Base-by-base conservation (phyloP, 495 filamentous ascomycete genomes). In the Tuber umbilicatum region DNA sequence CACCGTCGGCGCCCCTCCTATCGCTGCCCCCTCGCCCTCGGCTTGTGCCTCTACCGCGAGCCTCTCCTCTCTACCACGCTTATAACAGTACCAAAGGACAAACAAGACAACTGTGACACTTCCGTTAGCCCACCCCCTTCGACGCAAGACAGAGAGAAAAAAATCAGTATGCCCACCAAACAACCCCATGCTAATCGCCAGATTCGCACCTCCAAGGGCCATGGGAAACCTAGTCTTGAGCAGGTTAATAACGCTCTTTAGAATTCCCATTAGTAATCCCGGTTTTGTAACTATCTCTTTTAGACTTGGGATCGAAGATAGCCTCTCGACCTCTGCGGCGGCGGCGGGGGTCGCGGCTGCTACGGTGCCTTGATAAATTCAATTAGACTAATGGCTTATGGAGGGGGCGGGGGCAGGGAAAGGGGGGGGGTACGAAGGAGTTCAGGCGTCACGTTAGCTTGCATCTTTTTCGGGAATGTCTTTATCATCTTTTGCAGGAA, bases 21-120 rank as follows among this genome's bases (percentile, higher is more conserved):
- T 31, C 45, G 39, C 41, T 19, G 19, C 71, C 12, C 10, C 27
- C 43, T 73, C 74, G 39, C 55, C 73, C 39, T 0, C 23, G 2
- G 38, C 17, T 40, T 31, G 23, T 37, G 73, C 70, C 9, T 70
- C 70, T 1, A 38, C 67, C 40, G 60, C 47, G 10, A 70, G 39
- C 10, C 76, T 86, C 21, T 89, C 89, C 84, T 99, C 95, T 23
- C 89, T 88, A 47, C 95, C 95, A 21, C 95, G 89, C 83, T 97
- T 97, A 83, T 97, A 92, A 83, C 93, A 97, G 83, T 99, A 99
- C 94, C 94, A 99, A 75, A 98, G 88, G 70, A 94, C 92, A 82
- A 94, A 93, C 42, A 99, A 84, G 19, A 99, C 86, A 74, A 97
- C 92, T 94, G 76, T 72, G 27, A 50, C 38, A 42, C 12, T 43